Conservation (phyloP, 768 basidiomycete species). For the Lactifluus echinatus region DNA sequence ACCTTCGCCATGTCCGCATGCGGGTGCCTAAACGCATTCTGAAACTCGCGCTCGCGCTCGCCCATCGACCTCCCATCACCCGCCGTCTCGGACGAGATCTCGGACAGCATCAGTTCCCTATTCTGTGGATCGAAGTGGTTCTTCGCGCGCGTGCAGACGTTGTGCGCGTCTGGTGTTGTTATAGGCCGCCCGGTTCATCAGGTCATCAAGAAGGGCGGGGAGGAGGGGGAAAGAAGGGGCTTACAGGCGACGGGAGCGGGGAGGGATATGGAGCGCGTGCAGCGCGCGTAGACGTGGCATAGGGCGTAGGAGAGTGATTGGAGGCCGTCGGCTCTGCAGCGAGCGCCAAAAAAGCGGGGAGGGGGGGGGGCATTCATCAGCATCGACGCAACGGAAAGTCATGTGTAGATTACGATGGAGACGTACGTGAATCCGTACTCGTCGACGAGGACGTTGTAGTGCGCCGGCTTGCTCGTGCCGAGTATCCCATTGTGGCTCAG, state of each 20-base stretch:
- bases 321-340: slow-evolving; percentile 48
- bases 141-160: slow-evolving; percentile 64
- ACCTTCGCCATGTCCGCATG: slow-evolving; percentile 36
- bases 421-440: slow-evolving; percentile 54
- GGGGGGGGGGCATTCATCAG: not conserved
- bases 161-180: slow-evolving; percentile 53
- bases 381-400: not conserved
- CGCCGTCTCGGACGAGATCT: slow-evolving; percentile 28
- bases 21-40: slow-evolving; percentile 43
- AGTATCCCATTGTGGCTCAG: slow-evolving; percentile 57
- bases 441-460: slow-evolving; percentile 43
- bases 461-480: slow-evolving; percentile 48
- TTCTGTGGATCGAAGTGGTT: slow-evolving; percentile 63
- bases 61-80: slow-evolving; percentile 21
- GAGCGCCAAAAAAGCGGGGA: no score
- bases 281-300: slow-evolving; percentile 71
- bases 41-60: slow-evolving; percentile 22
- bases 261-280: slow-evolving; percentile 76
- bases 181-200: not conserved
- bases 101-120: slow-evolving; percentile 45
- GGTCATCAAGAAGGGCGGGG: not conserved
- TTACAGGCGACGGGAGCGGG: slow-evolving; percentile 74
- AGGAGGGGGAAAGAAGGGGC: slow-evolving; percentile 20
- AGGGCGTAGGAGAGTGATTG: slow-evolving; percentile 65
- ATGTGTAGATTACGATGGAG: not conserved